Base-by-base conservation (phyloP, 2,329 filamentous ascomycete species). In the Cladosporium velox region DNA sequence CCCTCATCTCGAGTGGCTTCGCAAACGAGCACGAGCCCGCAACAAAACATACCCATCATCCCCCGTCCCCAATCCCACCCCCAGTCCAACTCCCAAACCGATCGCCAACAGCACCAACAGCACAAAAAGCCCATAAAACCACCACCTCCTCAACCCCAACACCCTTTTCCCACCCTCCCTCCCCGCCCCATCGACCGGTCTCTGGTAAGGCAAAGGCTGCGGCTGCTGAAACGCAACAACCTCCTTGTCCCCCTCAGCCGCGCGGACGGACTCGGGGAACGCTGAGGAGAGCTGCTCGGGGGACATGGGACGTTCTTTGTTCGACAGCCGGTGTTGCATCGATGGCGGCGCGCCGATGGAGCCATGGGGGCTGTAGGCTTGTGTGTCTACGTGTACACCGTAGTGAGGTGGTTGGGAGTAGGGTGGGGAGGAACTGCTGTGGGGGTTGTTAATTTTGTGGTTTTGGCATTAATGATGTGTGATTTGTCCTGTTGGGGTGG, bases 51-150 rank as follows among this genome's bases (percentile, higher is more conserved):
- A 71, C 70, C 44, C 65, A 21, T 71, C 65, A 5, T 71, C 63
- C 47, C 75, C 76, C 32, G 73, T 75, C 21, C 75, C 77, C 15
- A 80, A 68, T 4, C 79, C 79, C 14, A 76, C 74, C 38, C 77
- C 77, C 8, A 80, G 70, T 5, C 75, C 78, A 8, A 78, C 73
- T 1, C 70, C 79, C 11, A 80, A 69, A 5, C 72, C 74, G 41
- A 80, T 65, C 0, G 76, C 67, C 49, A 73, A 69, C 41, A 77
- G 62, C 3, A 79, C 8, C 11, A 77, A 57, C 2, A 69, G 47
- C 15, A 61, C 67, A 0, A 74, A n/a, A 11, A 74, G 47, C 4
- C 67, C n/a, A 32, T 67, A 70, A 28, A 76, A 70, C 63, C 65
- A 67, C 35, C 65, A 52, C 28, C 51, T 30, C 11, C 65, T 66